Percentiles rank a stretch among this genome's conserved stretches.
These are phyloP conservation scores for Sphagnum fallax DNA, from an alignment of 228 moss, liverwort and hornwort species.

Conservation along the genomic window DNA sequence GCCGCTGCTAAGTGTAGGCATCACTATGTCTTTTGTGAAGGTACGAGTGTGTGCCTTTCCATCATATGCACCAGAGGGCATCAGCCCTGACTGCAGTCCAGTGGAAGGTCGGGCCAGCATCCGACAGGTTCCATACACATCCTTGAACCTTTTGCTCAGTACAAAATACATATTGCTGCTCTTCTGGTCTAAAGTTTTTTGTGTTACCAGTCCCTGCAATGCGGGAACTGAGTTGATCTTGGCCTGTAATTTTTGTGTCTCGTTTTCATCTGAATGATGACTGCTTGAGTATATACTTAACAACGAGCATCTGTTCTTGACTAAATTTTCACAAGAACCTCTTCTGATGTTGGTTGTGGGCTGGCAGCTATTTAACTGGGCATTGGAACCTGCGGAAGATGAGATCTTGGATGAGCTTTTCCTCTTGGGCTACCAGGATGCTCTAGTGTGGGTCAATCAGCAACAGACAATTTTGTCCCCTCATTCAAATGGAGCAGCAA, in stretches of 20 bases:
- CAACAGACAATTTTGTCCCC: slow-evolving; percentile 26
- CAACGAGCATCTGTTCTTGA: no score
- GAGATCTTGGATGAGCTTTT: slow-evolving; percentile 71
- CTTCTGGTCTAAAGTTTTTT: not conserved
- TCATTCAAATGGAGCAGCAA: slow-evolving; percentile 12
- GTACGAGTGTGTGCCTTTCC: slow-evolving; percentile 80
- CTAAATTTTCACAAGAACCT: no score
- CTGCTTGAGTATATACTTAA: no score
- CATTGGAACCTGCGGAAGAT: slow-evolving; percentile 76
- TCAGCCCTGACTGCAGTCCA: slow-evolving; percentile 80
- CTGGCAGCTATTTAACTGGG: slow-evolving; percentile 78
- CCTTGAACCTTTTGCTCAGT: not conserved
- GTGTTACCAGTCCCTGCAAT: no score
- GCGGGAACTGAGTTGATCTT: not conserved
- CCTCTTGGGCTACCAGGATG: slow-evolving; percentile 62
- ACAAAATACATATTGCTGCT: not conserved
- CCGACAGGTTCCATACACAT: slow-evolving; percentile 46
- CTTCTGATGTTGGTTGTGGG: no score
- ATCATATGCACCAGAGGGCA: slow-evolving; percentile 52
- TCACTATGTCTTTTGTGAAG: slow-evolving; percentile 18
- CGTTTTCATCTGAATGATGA: no score
- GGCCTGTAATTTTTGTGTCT: no score
- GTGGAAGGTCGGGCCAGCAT: slow-evolving; percentile 52
- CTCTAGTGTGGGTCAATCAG: slow-evolving; percentile 61
- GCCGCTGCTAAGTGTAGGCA: not conserved